Conservation (phyloP, 2,329 filamentous ascomycete species). For the Colletotrichum echinochloae region DNA sequence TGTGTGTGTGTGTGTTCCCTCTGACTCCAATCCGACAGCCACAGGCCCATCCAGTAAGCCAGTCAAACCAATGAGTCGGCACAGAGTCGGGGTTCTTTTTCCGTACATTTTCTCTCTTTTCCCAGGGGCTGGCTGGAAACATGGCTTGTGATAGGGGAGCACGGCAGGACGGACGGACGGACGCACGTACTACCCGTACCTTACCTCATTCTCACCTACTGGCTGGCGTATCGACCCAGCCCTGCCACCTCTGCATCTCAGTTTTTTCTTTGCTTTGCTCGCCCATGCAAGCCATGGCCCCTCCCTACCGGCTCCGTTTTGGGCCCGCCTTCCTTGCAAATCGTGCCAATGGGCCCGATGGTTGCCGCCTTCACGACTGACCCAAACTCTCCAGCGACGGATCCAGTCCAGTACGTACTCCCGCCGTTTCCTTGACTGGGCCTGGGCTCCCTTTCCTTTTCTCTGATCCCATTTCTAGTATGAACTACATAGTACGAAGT, state of each 20-base stretch:
- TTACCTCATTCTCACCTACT: conserved; percentile 26
- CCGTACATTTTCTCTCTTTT: background rate
- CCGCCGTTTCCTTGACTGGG: conserved; percentile 3
- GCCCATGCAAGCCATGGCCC: conserved; percentile 17
- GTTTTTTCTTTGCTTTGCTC: conserved; percentile 19
- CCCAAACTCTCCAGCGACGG: conserved; percentile 7
- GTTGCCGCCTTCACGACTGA: conserved; percentile 25
- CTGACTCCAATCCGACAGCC: conserved; percentile 6
- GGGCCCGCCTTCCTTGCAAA: conserved; percentile 25
- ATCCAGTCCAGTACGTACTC: conserved; percentile 17
- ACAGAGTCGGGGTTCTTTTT: conserved; percentile 32
- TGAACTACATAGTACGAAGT: background rate
- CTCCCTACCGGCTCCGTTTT: conserved; percentile 24
- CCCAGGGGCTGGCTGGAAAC: background rate
- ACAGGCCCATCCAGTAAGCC: background rate
- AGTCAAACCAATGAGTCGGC: conserved; percentile 10
- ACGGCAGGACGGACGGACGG: conserved; percentile 19
- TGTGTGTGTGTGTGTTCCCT: background rate
- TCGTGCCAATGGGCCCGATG: conserved; percentile 15
- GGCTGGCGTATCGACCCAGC: conserved; percentile 18
- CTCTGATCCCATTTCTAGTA: conserved; percentile 19
- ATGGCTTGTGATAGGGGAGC: background rate
- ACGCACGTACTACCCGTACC: conserved; percentile 31
- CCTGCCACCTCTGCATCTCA: conserved; percentile 13
- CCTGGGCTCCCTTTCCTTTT: conserved; percentile 8